These are phyloP conservation scores for Lactarius evosmus DNA, from an alignment of 768 basidiomycete species.

Conservation along the genomic window DNA sequence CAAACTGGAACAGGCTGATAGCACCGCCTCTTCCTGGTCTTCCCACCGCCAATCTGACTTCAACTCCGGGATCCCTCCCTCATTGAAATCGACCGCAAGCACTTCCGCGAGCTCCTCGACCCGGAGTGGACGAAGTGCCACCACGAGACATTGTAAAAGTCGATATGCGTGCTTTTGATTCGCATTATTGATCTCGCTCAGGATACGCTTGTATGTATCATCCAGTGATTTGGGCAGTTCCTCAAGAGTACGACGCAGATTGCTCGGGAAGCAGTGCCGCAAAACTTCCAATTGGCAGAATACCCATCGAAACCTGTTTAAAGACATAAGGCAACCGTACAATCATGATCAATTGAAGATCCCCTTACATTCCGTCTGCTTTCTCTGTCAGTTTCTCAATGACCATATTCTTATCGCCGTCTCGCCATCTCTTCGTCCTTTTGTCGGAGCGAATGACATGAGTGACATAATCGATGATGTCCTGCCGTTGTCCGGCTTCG, in stretches of 20 bases:
- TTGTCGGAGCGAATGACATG: neutral
- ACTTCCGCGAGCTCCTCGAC: neutral
- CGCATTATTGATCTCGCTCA: neutral
- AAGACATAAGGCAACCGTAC: neutral
- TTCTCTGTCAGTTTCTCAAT: neutral
- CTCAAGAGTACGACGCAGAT: neutral
- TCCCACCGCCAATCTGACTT: neutral
- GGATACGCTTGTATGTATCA: neutral
- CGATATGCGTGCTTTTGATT: neutral
- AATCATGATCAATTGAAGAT: neutral
- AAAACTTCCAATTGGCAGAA: neutral
- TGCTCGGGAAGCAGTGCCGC: neutral
- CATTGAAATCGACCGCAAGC: neutral
- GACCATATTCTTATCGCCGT: neutral
- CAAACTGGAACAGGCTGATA: too few species aligned
- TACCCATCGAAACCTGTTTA: neutral
- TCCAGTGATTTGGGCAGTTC: neutral
- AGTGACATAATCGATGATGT: neutral
- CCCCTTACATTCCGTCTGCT: neutral
- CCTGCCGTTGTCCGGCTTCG: neutral
- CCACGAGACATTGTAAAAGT: neutral
- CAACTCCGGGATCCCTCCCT: neutral
- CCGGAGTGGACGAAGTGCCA: neutral
- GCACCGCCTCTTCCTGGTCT: neutral
- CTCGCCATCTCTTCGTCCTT: neutral